Percentiles rank a stretch among this genome's conserved stretches.
Conservation (phyloP, 208 protist species). For the Balamuthia mandrillaris region DNA sequence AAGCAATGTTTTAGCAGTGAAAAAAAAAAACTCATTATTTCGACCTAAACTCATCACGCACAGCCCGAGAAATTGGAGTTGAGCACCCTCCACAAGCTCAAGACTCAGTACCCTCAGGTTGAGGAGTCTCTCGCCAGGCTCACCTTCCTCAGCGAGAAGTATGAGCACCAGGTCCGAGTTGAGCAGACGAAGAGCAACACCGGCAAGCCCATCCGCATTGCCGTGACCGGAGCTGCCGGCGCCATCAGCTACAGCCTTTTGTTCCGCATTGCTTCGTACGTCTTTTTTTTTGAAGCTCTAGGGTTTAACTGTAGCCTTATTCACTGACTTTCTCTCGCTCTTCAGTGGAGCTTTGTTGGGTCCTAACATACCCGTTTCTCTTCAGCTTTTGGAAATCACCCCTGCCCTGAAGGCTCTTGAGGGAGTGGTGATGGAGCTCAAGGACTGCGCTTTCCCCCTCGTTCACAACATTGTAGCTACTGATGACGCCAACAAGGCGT, state of each 20-base stretch:
- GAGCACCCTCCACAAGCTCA: too few species aligned
- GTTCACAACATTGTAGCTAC: conserved; percentile 68
- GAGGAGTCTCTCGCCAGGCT: too few species aligned
- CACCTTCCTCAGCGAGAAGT: too few species aligned
- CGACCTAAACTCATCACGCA: too few species aligned
- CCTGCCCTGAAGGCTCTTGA: conserved; percentile 75
- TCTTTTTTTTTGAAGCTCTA: not conserved
- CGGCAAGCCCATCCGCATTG: conserved; percentile 66
- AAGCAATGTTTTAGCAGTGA: too few species aligned
- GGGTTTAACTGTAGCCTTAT: not conserved
- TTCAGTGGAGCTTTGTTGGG: conserved; percentile 85
- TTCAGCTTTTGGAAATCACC: conserved; percentile 85
- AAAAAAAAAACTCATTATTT: too few species aligned
- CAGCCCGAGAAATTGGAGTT: too few species aligned
- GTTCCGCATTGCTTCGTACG: conserved; percentile 81
- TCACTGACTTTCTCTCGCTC: not conserved
- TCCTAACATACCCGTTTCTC: conserved; percentile 77
- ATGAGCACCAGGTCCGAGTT: too few species aligned
- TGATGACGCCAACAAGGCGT: conserved; percentile 75
- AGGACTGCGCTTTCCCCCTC: conserved; percentile 87
- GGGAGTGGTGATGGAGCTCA: conserved; percentile 86
- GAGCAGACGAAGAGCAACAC: too few species aligned
- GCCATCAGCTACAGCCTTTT: conserved; percentile 90
- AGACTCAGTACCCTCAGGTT: too few species aligned
- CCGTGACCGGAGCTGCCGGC: conserved; percentile 92